A percentile compares a stretch with the other conserved stretches of the same genome.
These are phyloP conservation scores for Lithospermum erythrorhizon DNA, from an alignment of 257 asterid genomes.

Conservation along the genomic window DNA sequence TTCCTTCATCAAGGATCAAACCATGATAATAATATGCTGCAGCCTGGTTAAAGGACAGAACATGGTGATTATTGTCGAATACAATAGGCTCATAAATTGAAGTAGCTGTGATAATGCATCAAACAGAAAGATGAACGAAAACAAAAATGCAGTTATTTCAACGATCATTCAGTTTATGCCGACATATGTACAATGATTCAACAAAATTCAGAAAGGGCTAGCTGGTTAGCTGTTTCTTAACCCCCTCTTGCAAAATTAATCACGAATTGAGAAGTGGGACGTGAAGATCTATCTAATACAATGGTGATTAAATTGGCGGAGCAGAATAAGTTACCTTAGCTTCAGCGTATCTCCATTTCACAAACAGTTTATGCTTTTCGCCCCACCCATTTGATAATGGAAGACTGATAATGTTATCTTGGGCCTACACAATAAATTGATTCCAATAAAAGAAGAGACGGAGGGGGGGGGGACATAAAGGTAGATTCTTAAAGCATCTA, in stretches of 20 bases:
- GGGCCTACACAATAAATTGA: slow-evolving; percentile 40
- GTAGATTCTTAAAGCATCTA: background rate
- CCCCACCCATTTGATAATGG: slow-evolving; percentile 94
- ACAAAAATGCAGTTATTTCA: background rate
- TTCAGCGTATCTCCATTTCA: slow-evolving; percentile 85
- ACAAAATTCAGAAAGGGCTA: background rate
- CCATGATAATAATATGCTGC: slow-evolving; percentile 98
- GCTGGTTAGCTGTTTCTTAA: no score
- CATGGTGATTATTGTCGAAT: slow-evolving; percentile 1
- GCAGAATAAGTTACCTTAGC: slow-evolving; percentile 55
- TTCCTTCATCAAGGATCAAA: slow-evolving; percentile 94
- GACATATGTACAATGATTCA: background rate
- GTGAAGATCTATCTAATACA: background rate
- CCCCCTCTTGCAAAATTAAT: no score
- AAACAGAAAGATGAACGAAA: background rate
- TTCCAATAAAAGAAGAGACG: no score
- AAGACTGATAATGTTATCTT: slow-evolving; percentile 87
- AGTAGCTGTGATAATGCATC: no score
- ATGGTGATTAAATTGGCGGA: background rate
- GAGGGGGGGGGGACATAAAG: slow-evolving; percentile 2
- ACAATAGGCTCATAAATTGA: no score
- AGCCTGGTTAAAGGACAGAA: slow-evolving; percentile 38
- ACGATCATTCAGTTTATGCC: background rate
- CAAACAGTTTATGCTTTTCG: slow-evolving; percentile 78
- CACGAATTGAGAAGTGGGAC: background rate